phyloP scores from a whole-genome alignment of 495 filamentous ascomycete species.

The Aspergillus saccharolyticus region DNA sequence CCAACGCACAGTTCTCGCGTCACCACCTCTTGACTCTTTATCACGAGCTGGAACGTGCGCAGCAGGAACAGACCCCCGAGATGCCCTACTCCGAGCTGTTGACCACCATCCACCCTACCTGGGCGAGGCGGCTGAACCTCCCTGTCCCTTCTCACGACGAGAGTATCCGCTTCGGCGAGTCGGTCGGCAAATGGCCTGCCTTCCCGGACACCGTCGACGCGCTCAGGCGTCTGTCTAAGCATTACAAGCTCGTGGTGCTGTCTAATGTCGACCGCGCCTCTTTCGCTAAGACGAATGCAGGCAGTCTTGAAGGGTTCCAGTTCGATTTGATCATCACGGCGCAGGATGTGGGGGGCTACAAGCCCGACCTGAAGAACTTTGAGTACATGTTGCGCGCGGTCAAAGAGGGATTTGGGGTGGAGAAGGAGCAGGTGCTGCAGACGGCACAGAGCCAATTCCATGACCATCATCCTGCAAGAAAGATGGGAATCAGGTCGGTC shows the following conservation, averaged over 20 bases:
- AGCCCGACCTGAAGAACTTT: conserved; percentile 65
- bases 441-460: conserved; percentile 65
- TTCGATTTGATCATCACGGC: conserved; percentile 74
- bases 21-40: conserved; percentile 36
- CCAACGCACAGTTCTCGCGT: conserved; percentile 37
- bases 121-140: conserved; percentile 35
- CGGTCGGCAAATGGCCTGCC: conserved; percentile 56
- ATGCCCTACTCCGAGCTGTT: conserved; percentile 58
- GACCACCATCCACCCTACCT: conserved; percentile 42
- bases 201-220: conserved; percentile 62
- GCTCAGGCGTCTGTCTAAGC: conserved; percentile 47
- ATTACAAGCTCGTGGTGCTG: conserved; percentile 66
- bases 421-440: conserved; percentile 55
- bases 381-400: conserved; percentile 54
- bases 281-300: conserved; percentile 49
- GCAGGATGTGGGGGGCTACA: conserved; percentile 70
- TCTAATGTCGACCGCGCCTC: conserved; percentile 66
- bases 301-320: conserved; percentile 40
- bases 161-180: conserved; percentile 42
- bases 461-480: conserved; percentile 66
- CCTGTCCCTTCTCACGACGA: conserved; percentile 26
- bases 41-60: conserved; percentile 36
- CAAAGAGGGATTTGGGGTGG: conserved; percentile 50
- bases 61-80: conserved; percentile 46
- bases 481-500: conserved; percentile 56